phyloP scores from a whole-genome alignment of 2,329 filamentous ascomycete genomes.

The Coniochaeta sp. region DNA sequence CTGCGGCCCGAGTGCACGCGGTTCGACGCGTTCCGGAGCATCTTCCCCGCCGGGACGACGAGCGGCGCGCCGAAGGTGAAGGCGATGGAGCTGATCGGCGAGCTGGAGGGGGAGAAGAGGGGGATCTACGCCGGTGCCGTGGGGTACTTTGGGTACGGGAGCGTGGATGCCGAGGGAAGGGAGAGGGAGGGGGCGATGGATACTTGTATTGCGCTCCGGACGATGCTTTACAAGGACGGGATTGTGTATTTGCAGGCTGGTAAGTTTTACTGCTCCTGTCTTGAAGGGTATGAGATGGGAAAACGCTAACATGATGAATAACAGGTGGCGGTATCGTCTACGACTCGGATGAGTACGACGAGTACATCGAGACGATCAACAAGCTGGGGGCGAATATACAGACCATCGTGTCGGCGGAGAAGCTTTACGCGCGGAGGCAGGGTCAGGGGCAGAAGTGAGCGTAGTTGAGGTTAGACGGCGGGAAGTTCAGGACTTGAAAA shows the following conservation, averaged over 20 bases:
- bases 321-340: slow-evolving; percentile 83
- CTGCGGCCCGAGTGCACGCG: slow-evolving; percentile 75
- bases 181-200: slow-evolving; percentile 74
- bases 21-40: slow-evolving; percentile 92
- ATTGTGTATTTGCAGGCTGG: slow-evolving; percentile 85
- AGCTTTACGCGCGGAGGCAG: slow-evolving; percentile 22
- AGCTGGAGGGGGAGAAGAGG: slow-evolving; percentile 88
- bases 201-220: slow-evolving; percentile 72
- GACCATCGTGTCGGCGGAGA: slow-evolving; percentile 79
- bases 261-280: slow-evolving; percentile 23
- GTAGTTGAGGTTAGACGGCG: not conserved
- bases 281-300: not conserved
- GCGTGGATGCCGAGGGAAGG: slow-evolving; percentile 54
- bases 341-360: slow-evolving; percentile 83
- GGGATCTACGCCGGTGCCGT: slow-evolving; percentile 94
- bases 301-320: not conserved
- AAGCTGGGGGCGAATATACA: slow-evolving; percentile 87
- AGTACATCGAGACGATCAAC: slow-evolving; percentile 94
- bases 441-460: not conserved
- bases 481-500: no score
- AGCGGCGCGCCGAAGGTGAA: slow-evolving; percentile 92
- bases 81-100: slow-evolving; percentile 95
- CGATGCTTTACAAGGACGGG: slow-evolving; percentile 90
- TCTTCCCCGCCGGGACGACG: slow-evolving; percentile 95
- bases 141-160: slow-evolving; percentile 89